These are phyloP conservation scores for Datisca glomerata DNA, from an alignment of 306 rosid genomes.

Conservation along the genomic window DNA sequence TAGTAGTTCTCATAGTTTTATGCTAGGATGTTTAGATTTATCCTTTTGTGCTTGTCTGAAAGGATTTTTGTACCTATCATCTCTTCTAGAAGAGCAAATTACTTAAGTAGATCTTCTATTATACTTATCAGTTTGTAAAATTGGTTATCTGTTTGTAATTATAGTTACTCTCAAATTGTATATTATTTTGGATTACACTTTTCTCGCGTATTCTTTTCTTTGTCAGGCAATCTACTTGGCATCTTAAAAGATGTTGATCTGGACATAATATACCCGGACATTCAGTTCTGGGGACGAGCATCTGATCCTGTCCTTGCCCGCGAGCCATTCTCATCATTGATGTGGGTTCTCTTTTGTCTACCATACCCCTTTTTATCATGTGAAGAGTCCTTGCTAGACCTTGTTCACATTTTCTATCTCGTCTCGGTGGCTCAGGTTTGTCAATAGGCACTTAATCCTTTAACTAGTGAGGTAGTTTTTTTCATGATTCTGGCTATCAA, in stretches of 20 bases:
- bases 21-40: no score
- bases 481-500: slow-evolving; percentile 9
- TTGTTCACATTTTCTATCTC: slow-evolving; percentile 72
- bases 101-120: no score
- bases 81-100: no score
- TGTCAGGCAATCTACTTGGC: slow-evolving; percentile 45
- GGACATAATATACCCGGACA: slow-evolving; percentile 34
- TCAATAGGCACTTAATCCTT: slow-evolving; percentile 8
- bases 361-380: slow-evolving; percentile 75
- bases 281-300: slow-evolving; percentile 67
- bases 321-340: slow-evolving; percentile 88
- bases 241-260: slow-evolving; percentile 38
- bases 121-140: no score
- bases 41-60: no score
- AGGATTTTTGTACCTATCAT: no score
- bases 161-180: background rate
- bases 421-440: slow-evolving; percentile 84
- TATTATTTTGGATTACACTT: background rate
- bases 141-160: slow-evolving; percentile 4
- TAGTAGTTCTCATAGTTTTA: no score
- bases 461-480: slow-evolving; percentile 7
- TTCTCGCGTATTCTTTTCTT: slow-evolving; percentile 13
- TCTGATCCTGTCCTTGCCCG: slow-evolving; percentile 74
- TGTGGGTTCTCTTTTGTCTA: slow-evolving; percentile 92
- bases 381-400: slow-evolving; percentile 64